A percentile compares a stretch with the other conserved stretches of the same genome.
Conservation (phyloP, 169 alveolate species). For the Besnoitia besnoiti region DNA sequence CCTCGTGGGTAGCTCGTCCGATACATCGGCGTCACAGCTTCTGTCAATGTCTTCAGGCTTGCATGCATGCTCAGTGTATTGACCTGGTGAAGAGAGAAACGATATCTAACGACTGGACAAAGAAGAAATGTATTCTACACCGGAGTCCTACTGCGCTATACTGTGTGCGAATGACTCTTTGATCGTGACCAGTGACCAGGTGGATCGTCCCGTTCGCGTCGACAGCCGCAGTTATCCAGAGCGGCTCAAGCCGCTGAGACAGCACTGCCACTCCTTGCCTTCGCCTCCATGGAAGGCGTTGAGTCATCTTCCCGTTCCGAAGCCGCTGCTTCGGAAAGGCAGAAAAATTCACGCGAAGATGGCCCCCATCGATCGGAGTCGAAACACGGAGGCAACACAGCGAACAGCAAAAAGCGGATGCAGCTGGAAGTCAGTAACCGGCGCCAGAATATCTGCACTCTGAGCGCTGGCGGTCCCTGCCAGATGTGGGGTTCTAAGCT, state of each 20-base stretch:
- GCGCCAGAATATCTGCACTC: no score
- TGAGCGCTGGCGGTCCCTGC: no score
- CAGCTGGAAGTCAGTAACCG: slow-evolving; percentile 48
- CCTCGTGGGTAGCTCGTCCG: neutral
- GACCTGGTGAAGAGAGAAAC: neutral
- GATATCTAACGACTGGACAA: neutral
- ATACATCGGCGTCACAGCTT: neutral
- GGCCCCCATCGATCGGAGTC: neutral
- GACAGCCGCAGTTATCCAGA: no score
- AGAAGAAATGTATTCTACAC: no score
- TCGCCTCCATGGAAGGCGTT: neutral
- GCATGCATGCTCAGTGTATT: neutral
- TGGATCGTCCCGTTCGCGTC: no score
- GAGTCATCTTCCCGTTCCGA: neutral
- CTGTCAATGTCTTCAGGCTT: neutral
- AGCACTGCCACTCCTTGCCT: neutral
- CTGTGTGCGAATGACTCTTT: neutral
- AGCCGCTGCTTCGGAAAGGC: slow-evolving; percentile 14
- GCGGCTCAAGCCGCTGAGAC: no score
- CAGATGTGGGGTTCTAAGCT: neutral
- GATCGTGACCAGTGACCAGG: neutral
- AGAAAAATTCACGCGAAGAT: neutral
- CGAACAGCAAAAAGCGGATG: slow-evolving; percentile 50
- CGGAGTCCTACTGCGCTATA: neutral
- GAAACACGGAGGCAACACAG: neutral